Evolutionary conservation across 2,329 filamentous ascomycete species (phyloP), one percentile per base, ranked within the genome.

Genomic region (Thielaviopsis punctulata): DNA sequence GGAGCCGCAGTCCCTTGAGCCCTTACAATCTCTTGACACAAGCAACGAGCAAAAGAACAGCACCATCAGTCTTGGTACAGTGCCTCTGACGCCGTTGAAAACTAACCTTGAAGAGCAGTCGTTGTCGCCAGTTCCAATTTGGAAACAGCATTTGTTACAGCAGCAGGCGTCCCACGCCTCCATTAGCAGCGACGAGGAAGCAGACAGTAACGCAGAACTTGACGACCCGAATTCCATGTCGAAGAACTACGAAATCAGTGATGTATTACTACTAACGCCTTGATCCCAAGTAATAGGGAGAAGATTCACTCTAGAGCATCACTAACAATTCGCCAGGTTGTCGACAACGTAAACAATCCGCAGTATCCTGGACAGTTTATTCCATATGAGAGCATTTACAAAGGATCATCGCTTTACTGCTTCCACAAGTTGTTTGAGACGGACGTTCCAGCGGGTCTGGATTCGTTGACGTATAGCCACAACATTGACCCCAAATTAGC

Each of bases 381-480:
- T 30, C 80, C 87, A 2, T 98, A 98, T 66, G 74, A 84, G 62
- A 94, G 87, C 62, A 85, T 88, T 27, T 72, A 98, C 56, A 79
- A 77, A 59, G 76, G 77, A 59, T 95, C 96, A 66, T 86, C 80
- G 64, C 83, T 86, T 36, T 98, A 86, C 67, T 86, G 90, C 59
- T 95, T 90, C 63, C 89, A 96, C 63, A 86, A 86, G 27, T 72
- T 77, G 49, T 96, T 81, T 67, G 70, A 73, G 58, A 66, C 82
- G 48, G 70, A 77, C 53, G 80, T 95, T 53, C 64, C 77, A 52
- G 83, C 82, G 56, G 90, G 90, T 44, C 82, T 88, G 62, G 82
- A 84, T 62, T 96, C 92, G 57, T 73, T 93, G 70, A 96, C 89
- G 44, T 96, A 90, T 69, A 95, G 86, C 68, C 86, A 94, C 66